Evolutionary conservation across 805 yeast genomes (phyloP).

Genomic region (Lipomyces spencermartinsiae): DNA sequence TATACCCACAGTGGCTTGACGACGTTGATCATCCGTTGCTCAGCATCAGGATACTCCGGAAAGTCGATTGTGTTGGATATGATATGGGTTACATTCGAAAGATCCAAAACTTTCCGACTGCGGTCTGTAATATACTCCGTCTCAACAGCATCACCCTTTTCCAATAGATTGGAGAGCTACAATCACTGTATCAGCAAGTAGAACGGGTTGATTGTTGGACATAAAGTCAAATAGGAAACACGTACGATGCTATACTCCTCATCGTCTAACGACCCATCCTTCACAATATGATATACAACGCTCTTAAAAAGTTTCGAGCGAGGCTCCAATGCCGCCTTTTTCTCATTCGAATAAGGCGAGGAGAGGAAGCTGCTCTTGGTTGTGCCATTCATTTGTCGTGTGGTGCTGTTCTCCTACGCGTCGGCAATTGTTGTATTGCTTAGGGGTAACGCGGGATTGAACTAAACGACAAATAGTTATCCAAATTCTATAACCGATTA

Average conservation of each 20-base stretch:
- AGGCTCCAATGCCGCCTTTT: not conserved
- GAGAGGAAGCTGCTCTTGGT: not conserved
- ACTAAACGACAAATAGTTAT: too few species aligned
- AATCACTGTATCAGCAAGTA: not conserved
- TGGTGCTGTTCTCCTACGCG: not conserved
- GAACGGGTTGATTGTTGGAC: not conserved
- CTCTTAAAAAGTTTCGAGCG: constrained; percentile 16
- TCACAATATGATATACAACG: constrained; percentile 21
- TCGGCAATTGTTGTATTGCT: not conserved
- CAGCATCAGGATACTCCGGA: constrained; percentile 56
- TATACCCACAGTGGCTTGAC: constrained; percentile 67
- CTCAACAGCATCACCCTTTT: constrained; percentile 32
- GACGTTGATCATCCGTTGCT: constrained; percentile 65
- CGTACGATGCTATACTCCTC: constrained; percentile 20
- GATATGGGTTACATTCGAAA: constrained; percentile 44
- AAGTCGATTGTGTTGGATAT: constrained; percentile 61
- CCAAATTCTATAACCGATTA: too few species aligned
- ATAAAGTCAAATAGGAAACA: not conserved
- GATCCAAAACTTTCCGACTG: constrained; percentile 12
- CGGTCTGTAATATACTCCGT: not conserved
- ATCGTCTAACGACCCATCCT: constrained; percentile 15
- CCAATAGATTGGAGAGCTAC: constrained; percentile 9
- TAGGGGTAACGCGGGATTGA: not conserved
- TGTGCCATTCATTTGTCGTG: not conserved
- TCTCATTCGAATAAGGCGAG: constrained; percentile 2